These are phyloP conservation scores for Eleusine coracana DNA, from an alignment of 176 grass and related monocot genomes.

Conservation along the genomic window DNA sequence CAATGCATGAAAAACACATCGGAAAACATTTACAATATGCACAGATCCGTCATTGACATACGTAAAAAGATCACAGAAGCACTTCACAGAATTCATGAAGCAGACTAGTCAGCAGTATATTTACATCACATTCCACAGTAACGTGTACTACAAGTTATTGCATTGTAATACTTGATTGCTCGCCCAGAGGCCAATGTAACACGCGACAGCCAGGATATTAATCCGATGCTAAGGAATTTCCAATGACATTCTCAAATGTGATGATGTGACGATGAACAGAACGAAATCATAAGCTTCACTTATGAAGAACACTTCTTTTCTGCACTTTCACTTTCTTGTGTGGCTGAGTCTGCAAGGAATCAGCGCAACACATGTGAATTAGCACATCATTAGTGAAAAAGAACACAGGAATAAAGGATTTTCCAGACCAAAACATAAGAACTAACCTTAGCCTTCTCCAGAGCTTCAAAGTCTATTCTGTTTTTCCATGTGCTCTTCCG, in stretches of 20 bases:
- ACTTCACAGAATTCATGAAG: background rate
- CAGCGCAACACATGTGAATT: background rate
- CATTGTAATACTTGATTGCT: background rate
- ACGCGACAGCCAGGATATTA: too few species aligned
- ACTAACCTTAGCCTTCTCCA: constrained; percentile 70
- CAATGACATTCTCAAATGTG: background rate
- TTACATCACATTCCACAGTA: background rate
- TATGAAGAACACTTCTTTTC: constrained; percentile 68
- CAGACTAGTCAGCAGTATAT: background rate
- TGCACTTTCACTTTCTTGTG: constrained; percentile 65
- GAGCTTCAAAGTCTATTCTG: constrained; percentile 65
- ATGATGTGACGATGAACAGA: background rate
- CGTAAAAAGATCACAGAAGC: background rate
- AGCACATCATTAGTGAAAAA: background rate
- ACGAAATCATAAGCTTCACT: constrained; percentile 41
- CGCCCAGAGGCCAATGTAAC: background rate
- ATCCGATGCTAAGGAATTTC: background rate
- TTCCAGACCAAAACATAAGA: background rate
- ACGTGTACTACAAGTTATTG: background rate
- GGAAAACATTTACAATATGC: background rate
- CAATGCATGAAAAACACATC: background rate
- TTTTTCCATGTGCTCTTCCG: constrained; percentile 85
- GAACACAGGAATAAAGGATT: background rate
- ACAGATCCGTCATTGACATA: background rate
- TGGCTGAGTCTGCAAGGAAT: constrained; percentile 44